Conservation (phyloP, 495 filamentous ascomycete species). For the Talaromyces proteolyticus region DNA sequence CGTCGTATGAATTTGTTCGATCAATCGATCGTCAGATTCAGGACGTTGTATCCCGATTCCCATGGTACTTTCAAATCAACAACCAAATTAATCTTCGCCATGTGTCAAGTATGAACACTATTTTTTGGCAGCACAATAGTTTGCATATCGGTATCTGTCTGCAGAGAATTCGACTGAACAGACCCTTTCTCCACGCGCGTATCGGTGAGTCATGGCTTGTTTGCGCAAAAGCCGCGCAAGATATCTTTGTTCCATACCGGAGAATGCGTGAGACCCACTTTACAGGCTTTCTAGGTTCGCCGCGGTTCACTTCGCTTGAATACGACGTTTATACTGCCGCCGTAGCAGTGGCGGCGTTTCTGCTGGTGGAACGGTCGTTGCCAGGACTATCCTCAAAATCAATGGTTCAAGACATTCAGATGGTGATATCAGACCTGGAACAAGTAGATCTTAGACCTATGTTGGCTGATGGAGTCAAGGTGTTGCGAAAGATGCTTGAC, state of each 20-base stretch:
- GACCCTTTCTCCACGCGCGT: conserved; percentile 6
- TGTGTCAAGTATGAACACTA: neutral
- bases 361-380: conserved; percentile 9
- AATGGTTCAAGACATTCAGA: conserved; percentile 8
- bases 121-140: conserved; percentile 6
- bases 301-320: conserved; percentile 1
- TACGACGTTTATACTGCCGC: conserved; percentile 8
- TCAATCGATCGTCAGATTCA: conserved; percentile 6
- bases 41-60: conserved; percentile 2
- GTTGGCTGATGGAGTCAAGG: conserved; percentile 7
- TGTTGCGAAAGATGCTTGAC: conserved; percentile 8
- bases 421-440: conserved; percentile 10
- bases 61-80: conserved; percentile 6
- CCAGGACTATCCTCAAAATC: conserved; percentile 8
- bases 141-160: conserved; percentile 6
- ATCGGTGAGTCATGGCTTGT: conserved; percentile 7
- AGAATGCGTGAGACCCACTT: conserved; percentile 5
- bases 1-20: conserved; percentile 5
- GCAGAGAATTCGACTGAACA: conserved; percentile 6
- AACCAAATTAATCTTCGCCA: neutral
- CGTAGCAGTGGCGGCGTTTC: conserved; percentile 7
- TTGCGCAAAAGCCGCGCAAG: conserved; percentile 5
- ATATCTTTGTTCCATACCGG: conserved; percentile 7
- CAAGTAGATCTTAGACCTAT: conserved; percentile 5
- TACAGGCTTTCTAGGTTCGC: conserved; percentile 2